Conservation (phyloP, 148 eudicot genomes). For the Vaccinium vitisidaea region DNA sequence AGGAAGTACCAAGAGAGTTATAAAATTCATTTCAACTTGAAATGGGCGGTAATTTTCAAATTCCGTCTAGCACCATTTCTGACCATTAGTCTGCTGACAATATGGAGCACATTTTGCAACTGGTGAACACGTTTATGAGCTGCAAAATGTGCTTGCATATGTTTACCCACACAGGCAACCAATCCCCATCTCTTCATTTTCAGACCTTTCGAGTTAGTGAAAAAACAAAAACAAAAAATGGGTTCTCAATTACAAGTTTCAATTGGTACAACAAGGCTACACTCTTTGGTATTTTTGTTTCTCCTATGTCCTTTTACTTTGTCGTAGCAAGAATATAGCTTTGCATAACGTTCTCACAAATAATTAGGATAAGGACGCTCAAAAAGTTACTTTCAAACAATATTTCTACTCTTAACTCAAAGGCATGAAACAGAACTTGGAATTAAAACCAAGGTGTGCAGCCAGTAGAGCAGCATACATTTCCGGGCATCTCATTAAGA, state of each 20-base stretch:
- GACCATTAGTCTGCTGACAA: background rate
- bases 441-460: background rate
- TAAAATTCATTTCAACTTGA: background rate
- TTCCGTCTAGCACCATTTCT: background rate
- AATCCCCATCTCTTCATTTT: background rate
- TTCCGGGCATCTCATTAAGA: constrained; percentile 1
- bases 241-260: constrained; percentile 2
- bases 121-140: background rate
- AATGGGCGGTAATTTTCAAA: background rate
- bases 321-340: background rate
- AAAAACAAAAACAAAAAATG: background rate
- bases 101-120: background rate
- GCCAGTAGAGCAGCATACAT: background rate
- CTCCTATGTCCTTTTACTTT: background rate
- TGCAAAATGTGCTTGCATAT: background rate
- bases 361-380: background rate
- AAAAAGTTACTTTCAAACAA: background rate
- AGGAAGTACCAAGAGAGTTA: background rate
- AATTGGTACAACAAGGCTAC: background rate
- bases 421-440: background rate
- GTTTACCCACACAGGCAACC: constrained; percentile 3
- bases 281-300: background rate
- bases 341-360: background rate
- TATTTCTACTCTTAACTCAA: background rate
- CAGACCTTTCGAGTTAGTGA: constrained; percentile 2